These are phyloP conservation scores for Claviceps digitariae DNA, from an alignment of 2,329 filamentous ascomycete species.

Conservation along the genomic window DNA sequence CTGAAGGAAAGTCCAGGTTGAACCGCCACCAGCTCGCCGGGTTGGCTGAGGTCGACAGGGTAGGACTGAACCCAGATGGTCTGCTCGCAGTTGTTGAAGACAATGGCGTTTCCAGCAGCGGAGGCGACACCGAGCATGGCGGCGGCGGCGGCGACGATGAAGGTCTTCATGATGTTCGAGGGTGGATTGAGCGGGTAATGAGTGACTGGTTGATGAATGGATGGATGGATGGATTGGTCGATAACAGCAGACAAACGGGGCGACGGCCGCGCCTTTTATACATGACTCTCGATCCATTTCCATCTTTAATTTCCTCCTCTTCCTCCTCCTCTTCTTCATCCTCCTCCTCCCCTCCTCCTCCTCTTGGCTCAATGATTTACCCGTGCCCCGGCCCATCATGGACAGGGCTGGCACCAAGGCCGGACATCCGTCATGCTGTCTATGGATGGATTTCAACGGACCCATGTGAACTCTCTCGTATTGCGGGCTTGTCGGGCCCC, in stretches of 20 bases:
- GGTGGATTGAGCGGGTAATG: background rate
- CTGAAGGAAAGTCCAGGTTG: no score
- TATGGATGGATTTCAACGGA: background rate
- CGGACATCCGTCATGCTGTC: background rate
- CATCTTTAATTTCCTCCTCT: background rate
- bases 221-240: background rate
- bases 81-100: slow-evolving; percentile 21
- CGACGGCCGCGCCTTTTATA: background rate
- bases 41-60: slow-evolving; percentile 18
- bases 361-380: background rate
- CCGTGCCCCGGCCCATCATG: background rate
- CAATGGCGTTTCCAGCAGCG: slow-evolving; percentile 22
- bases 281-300: background rate
- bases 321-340: background rate
- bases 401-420: background rate
- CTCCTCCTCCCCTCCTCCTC: background rate
- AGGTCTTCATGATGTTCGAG: slow-evolving; percentile 17
- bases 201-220: background rate
- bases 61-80: slow-evolving; percentile 25
- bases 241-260: background rate
- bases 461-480: background rate
- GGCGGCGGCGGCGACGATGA: slow-evolving; percentile 15
- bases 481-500: background rate
- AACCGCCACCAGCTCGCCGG: slow-evolving; percentile 20
- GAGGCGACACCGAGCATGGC: slow-evolving; percentile 17